phyloP scores from a whole-genome alignment of 345 rosid species.

The Citrus unshiu region DNA sequence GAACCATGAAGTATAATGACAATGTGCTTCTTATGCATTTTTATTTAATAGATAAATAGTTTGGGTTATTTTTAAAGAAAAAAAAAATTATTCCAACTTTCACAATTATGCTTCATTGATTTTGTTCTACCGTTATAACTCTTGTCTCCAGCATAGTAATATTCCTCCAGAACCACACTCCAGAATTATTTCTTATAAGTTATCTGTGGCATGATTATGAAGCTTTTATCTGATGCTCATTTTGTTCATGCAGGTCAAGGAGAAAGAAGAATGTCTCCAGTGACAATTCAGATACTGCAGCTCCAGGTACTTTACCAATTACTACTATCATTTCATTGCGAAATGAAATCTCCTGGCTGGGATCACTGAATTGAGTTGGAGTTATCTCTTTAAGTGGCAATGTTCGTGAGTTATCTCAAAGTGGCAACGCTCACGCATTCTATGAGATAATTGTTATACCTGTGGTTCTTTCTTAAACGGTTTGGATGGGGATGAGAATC shows the following conservation, averaged over 20 bases:
- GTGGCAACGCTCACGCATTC: not conserved
- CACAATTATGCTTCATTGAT: not conserved
- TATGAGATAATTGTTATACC: not conserved
- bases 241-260: constrained; percentile 63
- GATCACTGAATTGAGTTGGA: not conserved
- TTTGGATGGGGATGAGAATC: too few relatives aligned
- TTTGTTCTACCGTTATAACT: not conserved
- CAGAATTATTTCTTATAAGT: not conserved
- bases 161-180: not conserved
- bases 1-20: not conserved
- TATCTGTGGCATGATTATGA: not conserved
- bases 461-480: too few relatives aligned
- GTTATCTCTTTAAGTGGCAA: not conserved
- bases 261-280: constrained; percentile 75
- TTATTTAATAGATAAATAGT: not conserved
- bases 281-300: constrained; percentile 69
- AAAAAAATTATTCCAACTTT: not conserved
- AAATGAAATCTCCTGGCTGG: not conserved
- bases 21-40: not conserved
- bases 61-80: not conserved
- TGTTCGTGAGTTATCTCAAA: not conserved
- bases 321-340: not conserved
- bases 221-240: not conserved
- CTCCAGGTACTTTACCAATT: constrained; percentile 43
- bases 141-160: not conserved